phyloP scores from a whole-genome alignment of 2,329 filamentous ascomycete species.

The Aulographum hederae region DNA sequence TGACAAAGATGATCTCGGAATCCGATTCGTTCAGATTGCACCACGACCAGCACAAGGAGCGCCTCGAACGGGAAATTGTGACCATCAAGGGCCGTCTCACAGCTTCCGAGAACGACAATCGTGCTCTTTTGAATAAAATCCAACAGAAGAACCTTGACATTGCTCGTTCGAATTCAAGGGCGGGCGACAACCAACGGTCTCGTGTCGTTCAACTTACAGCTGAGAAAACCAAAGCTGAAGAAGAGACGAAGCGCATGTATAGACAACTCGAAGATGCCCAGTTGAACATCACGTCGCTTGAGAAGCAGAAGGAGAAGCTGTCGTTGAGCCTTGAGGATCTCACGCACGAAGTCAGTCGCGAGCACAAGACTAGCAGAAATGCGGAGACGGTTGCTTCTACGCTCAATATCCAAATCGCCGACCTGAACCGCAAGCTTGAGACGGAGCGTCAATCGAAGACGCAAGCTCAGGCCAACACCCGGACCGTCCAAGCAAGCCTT shows the following conservation, averaged over 20 bases:
- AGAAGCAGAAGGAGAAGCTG: slow-evolving; percentile 90
- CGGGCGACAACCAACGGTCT: slow-evolving; percentile 63
- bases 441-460: slow-evolving; percentile 71
- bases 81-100: slow-evolving; percentile 78
- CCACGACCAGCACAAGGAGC: slow-evolving; percentile 86
- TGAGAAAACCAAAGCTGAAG: slow-evolving; percentile 69
- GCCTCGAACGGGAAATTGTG: slow-evolving; percentile 75
- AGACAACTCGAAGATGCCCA: slow-evolving; percentile 78
- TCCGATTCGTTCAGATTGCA: slow-evolving; percentile 79
- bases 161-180: slow-evolving; percentile 71
- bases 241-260: slow-evolving; percentile 62
- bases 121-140: slow-evolving; percentile 85
- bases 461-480: slow-evolving; percentile 72
- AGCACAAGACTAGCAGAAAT: slow-evolving; percentile 75
- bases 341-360: slow-evolving; percentile 76
- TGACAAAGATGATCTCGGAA: slow-evolving; percentile 74
- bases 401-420: slow-evolving; percentile 65
- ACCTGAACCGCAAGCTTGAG: slow-evolving; percentile 76
- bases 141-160: slow-evolving; percentile 97
- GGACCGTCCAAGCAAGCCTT: slow-evolving; percentile 60
- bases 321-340: slow-evolving; percentile 77
- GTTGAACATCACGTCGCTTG: slow-evolving; percentile 60
- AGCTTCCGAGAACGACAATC: slow-evolving; percentile 92
- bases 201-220: slow-evolving; percentile 60
- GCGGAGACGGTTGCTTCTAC: slow-evolving; percentile 78